These are phyloP conservation scores for Teunomyces stri DNA, from an alignment of 805 yeast genomes.

Conservation along the genomic window DNA sequence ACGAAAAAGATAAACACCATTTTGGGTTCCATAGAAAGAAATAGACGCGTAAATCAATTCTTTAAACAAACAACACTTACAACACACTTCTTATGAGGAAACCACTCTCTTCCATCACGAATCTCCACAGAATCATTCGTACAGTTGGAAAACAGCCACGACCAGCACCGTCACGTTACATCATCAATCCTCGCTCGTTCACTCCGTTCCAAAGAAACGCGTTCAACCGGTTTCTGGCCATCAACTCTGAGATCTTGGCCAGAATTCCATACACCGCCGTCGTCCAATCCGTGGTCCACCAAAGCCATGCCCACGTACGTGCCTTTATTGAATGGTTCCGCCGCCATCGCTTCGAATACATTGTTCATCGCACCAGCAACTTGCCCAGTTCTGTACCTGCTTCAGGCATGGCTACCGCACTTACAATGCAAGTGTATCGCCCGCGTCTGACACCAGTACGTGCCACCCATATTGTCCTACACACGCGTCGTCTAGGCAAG, in stretches of 20 bases:
- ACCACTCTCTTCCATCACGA: background rate
- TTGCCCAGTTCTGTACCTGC: background rate
- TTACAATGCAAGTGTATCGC: background rate
- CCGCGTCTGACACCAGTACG: background rate
- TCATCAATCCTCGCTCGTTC: background rate
- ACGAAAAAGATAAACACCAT: background rate
- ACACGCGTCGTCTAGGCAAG: constrained; percentile 4
- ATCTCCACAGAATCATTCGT: background rate
- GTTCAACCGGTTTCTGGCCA: background rate
- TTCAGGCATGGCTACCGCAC: background rate
- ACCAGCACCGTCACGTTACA: background rate
- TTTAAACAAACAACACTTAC: background rate
- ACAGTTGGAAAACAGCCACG: background rate
- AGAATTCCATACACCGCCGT: constrained; percentile 1
- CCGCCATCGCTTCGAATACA: constrained; percentile 7
- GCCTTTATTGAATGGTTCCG: constrained; percentile 10
- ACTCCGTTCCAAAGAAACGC: background rate
- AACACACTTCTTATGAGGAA: background rate
- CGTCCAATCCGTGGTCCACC: background rate
- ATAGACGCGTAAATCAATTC: background rate
- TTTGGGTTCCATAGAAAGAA: constrained; percentile 1
- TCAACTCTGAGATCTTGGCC: background rate
- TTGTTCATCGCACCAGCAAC: background rate
- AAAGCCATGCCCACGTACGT: background rate
- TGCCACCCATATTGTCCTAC: constrained; percentile 4